Evolutionary conservation across 371 early-diverging fungal genomes (phyloP), one percentile per base, ranked within the genome.

Genomic region (Conidiobolus coronatus): DNA sequence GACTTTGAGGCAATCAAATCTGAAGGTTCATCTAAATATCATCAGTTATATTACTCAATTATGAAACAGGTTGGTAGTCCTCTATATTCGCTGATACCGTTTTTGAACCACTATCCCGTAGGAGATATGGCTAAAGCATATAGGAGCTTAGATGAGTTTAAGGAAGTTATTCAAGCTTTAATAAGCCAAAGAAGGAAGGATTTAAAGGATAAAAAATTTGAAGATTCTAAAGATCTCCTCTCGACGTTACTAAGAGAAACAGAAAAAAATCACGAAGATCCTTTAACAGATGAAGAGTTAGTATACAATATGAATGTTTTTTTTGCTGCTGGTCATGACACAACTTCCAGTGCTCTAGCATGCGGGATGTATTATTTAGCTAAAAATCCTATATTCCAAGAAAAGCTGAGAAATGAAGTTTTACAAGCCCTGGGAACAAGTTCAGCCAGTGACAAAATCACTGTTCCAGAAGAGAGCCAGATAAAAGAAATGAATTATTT

Each of bases 261-360:
- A 5, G 29, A 29, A 29, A 29, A 29, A 3, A 29, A 29, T 29
- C 5, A 5, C 9, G 44, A 45, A n/a, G 20, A 35, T 20, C 12
- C 33, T 22, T 5, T 35, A 12, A 34, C 37, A n/a, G 38, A 36
- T n/a, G 37, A 45, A 17, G 36, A 45, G 4, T 15, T 45, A 9
- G 15, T 45, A 14, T 6, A 45, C 36, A 37, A 45, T 20, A 11
- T 22, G 43, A 35, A 9, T 5, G 15, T 23, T 1, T 20, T 36
- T 6, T 42, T 36, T 34, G 33, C 22, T 19, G 48, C 33, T 43
- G 49, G 43, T 29, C 45, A 55, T 36, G 53, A 51, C 20, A 57
- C 54, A n/a, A 56, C 53, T 36, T 53, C 60, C 21, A 50, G 57
- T 19, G 47, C 57, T 11, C 50, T 60, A 17, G 36, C 53, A n/a